Evolutionary conservation across 257 asterid genomes (phyloP), one percentile per base, ranked within the genome.

Genomic region (Solanum ahanhuiri): DNA sequence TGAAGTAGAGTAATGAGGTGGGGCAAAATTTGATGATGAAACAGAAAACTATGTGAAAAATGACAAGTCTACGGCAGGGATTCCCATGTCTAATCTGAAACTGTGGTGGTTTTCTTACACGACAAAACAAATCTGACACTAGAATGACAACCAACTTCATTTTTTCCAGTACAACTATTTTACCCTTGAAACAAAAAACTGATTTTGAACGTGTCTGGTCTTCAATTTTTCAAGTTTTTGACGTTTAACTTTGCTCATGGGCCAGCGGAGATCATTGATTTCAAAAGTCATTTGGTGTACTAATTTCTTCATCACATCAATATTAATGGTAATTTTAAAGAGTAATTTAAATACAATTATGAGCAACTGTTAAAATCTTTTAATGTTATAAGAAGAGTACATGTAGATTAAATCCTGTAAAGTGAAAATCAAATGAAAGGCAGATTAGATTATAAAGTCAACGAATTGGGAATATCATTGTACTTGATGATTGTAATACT

Each of bases 61-160:
- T 81, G 84, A 81, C 84, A 9, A 81, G 30, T 45, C 84, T 48
- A 28, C 43, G 67, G 39, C 83, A 7, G 83, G 23, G 60, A 76
- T n/a, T 25, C 39, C 25, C 12, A 34, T 77, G 83, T 81, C 84
- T 81, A 81, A 81, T 81, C 84, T 48, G 67, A 15, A 48, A 48
- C 84, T 81, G 67, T 81, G 28, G 67, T 81, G 43, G 84, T 81
- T 81, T 81, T 28, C 84, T 81, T 81, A 48, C 84, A 81, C 84
- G 84, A 81, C 84, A 81, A 81, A 81, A 48, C 43, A 81, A 81
- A 48, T 48, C 84, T 81, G 84, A 81, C 84, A 17, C 22, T 48
- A n/a, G 66, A 45, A 4, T 45, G 51, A 79, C 67, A 66, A 28
- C 31, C 82, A 75, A 3, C 25, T 43, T 43, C 20, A 25, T 45